These are phyloP conservation scores for Tylopilus sp. DNA, from an alignment of 768 basidiomycete species.

Conservation along the genomic window DNA sequence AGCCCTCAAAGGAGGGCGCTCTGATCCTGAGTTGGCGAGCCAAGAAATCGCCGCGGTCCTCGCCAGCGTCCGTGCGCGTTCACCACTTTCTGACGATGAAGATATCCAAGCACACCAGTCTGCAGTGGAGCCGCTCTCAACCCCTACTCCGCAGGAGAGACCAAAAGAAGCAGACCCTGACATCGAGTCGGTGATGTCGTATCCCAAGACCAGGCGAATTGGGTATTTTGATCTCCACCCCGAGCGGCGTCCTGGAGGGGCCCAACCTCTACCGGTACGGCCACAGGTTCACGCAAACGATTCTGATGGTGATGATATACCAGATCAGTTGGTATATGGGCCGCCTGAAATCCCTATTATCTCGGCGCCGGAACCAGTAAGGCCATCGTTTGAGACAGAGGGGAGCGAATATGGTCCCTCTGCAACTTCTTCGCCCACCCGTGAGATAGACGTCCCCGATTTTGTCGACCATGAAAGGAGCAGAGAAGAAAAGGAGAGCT, in stretches of 20 bases:
- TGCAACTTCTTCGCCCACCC: conserved; percentile 23
- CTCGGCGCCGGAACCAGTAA: conserved; percentile 24
- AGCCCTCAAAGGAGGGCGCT: conserved; percentile 35
- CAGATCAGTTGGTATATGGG: conserved; percentile 34
- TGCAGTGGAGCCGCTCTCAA: conserved; percentile 6
- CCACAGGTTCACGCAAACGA: conserved; percentile 28
- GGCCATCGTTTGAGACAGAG: conserved; percentile 32
- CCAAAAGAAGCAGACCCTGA: conserved; percentile 46
- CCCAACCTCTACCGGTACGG: conserved; percentile 19
- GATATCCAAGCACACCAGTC: conserved; percentile 28
- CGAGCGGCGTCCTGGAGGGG: conserved; percentile 49
- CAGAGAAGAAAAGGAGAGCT: conserved; percentile 23
- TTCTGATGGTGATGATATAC: conserved; percentile 34
- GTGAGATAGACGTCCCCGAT: conserved; percentile 32
- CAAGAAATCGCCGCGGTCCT: conserved; percentile 71
- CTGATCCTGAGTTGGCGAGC: conserved; percentile 69
- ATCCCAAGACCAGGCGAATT: conserved; percentile 37
- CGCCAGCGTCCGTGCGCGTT: conserved; percentile 46
- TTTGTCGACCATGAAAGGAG: conserved; percentile 21
- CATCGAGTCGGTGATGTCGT: conserved; percentile 39
- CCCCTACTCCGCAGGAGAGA: conserved; percentile 25
- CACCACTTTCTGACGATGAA: conserved; percentile 41
- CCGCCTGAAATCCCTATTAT: conserved; percentile 18
- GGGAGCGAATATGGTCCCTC: conserved; percentile 33
- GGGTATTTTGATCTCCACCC: conserved; percentile 83